These are phyloP conservation scores for Lentinula novae-zelandiae DNA, from an alignment of 1,284 basidiomycete genomes.

Conservation along the genomic window DNA sequence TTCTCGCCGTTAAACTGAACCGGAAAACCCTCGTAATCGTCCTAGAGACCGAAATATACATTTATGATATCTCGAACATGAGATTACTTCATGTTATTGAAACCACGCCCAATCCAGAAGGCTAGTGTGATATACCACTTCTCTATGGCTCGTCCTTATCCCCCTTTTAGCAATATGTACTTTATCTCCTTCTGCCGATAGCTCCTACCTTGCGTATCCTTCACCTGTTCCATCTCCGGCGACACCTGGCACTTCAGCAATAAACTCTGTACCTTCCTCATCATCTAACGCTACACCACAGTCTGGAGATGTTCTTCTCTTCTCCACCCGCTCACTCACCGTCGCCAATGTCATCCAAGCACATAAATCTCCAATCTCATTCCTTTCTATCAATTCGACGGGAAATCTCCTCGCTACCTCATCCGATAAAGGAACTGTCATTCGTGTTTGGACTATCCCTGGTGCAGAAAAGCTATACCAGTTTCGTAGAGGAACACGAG, in stretches of 20 bases:
- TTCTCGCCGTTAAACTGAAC: constrained; percentile 95
- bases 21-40: constrained; percentile 95
- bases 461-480: constrained; percentile 93
- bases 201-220: constrained; percentile 94
- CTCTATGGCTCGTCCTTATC: background rate
- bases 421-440: constrained; percentile 89
- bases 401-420: constrained; percentile 93
- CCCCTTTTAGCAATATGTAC: constrained; percentile 81
- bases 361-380: constrained; percentile 92
- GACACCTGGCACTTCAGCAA: constrained; percentile 38
- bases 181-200: constrained; percentile 93
- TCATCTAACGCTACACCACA: constrained; percentile 37
- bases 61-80: constrained; percentile 99
- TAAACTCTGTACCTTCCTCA: constrained; percentile 31
- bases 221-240: constrained; percentile 87
- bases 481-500: constrained; percentile 87
- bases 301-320: constrained; percentile 88
- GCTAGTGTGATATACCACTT: constrained; percentile 37
- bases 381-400: constrained; percentile 81
- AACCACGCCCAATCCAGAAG: constrained; percentile 93
- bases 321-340: constrained; percentile 88
- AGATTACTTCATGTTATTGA: constrained; percentile 96
- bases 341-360: constrained; percentile 97
- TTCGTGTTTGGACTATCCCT: constrained; percentile 91
- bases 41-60: constrained; percentile 94